Evolutionary conservation across 1,139 yeast species (phyloP), one percentile per base, ranked within the genome.

Genomic region (Lodderomyces parapsilosis): DNA sequence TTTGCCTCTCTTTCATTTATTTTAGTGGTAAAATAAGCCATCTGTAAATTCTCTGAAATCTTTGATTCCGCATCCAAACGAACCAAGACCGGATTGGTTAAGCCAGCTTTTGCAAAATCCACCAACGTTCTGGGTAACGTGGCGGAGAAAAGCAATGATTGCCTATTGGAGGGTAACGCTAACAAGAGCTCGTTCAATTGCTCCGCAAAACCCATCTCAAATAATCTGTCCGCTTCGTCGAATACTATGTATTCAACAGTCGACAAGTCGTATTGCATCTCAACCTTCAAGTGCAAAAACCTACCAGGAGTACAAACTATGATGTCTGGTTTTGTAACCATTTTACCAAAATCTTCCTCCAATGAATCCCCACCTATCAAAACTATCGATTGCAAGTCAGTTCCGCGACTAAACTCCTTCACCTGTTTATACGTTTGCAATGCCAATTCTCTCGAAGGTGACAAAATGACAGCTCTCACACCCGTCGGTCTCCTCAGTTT

Each of bases 261-360:
- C 52, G 78, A 79, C 62, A 94, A 74, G 57, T 89, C 95, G 45
- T 93, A 73, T 49, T 80, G 80, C 99, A 94, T 94, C 67, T 94
- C 99, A 31, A 91, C 93, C 62, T 91, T 89, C 59, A 94, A 77
- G 76, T 94, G 99, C 65, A 93, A 67, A 58, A 94, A 93, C 64
- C 99, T 78, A 64, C 99, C 99, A 0, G 99, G 99, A 0, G 99
- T 94, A 25, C 99, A 99, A 51, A 94, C 86, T 35, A 94, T 78
- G 30, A 93, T 84, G 69, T 94, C 99, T 0, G 99, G 99, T 58
- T 90, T 90, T 43, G 83, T 68, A 87, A 90, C 84, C 95, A 94
- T 89, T 59, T 87, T 81, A 15, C 87, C 76, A 60, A 94, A 94
- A 67, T 94, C 99, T 45, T 93, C 98, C 58, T 94, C 99, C 55